phyloP scores from a whole-genome alignment of 208 protist genomes.

The Leishmania gerbilli region DNA sequence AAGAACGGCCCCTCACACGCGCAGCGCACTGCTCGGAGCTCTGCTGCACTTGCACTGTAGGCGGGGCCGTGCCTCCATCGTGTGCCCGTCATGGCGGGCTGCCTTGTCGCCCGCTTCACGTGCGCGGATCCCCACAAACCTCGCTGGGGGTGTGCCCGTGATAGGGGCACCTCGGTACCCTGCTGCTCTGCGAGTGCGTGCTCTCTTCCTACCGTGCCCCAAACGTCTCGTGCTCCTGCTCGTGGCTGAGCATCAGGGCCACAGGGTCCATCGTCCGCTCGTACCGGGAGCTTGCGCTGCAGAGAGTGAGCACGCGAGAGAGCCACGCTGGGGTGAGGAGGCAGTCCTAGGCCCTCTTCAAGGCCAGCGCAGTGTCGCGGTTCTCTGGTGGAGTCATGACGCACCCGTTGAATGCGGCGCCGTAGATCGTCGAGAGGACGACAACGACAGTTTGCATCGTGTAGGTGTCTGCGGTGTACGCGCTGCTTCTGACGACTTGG shows the following conservation, averaged over 20 bases:
- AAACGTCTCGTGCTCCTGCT: background rate
- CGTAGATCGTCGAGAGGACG: background rate
- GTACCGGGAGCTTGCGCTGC: background rate
- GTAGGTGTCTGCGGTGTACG: background rate
- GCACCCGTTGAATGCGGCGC: background rate
- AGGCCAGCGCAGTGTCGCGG: background rate
- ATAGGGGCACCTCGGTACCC: background rate
- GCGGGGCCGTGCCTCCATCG: too few species aligned
- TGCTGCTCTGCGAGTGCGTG: background rate
- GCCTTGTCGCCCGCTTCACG: too few species aligned
- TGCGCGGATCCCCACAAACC: background rate
- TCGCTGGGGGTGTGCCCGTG: too few species aligned
- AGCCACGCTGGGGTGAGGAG: background rate
- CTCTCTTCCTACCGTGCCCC: too few species aligned
- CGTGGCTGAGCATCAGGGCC: background rate
- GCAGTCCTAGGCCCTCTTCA: background rate
- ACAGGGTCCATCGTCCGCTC: background rate
- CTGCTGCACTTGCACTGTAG: background rate
- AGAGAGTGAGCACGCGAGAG: background rate
- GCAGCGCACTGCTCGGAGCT: background rate
- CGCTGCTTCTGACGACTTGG: background rate
- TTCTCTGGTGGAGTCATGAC: fast-evolving
- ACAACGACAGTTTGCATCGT: background rate
- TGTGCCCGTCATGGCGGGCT: too few species aligned
- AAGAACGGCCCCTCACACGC: background rate